A percentile compares a stretch with the other conserved stretches of the same genome.
phyloP scores from a whole-genome alignment of 805 yeast species.

The Yamadazyma kitorensis region DNA sequence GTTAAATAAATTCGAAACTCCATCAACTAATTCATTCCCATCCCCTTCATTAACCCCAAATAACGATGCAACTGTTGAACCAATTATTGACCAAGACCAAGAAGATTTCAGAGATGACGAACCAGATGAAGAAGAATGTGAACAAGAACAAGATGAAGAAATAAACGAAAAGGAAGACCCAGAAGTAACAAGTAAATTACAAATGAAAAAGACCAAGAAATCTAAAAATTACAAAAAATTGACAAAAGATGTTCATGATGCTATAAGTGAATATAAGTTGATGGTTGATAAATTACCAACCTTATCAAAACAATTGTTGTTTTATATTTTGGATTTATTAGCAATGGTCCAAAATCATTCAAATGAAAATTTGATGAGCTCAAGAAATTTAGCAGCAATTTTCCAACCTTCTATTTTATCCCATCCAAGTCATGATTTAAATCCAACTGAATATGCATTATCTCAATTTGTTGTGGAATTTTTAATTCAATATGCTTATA shows the following conservation, averaged over 20 bases:
- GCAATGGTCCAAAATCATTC: constrained; percentile 82
- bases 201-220: constrained; percentile 22
- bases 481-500: constrained; percentile 80
- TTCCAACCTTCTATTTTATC: constrained; percentile 96
- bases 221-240: constrained; percentile 54
- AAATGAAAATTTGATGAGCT: constrained; percentile 82
- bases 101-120: background rate
- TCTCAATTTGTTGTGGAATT: constrained; percentile 87
- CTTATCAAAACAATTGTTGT: constrained; percentile 76
- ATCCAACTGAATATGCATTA: constrained; percentile 85
- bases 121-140: constrained; percentile 3
- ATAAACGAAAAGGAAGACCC: constrained; percentile 4
- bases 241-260: constrained; percentile 61
- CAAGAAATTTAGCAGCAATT: constrained; percentile 89
- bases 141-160: constrained; percentile 9
- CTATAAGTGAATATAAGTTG: constrained; percentile 67
- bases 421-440: constrained; percentile 89
- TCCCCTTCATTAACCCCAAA: constrained; percentile 5
- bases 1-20: background rate
- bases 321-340: constrained; percentile 82
- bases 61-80: background rate
- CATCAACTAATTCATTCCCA: constrained; percentile 1
- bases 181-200: constrained; percentile 1
- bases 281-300: constrained; percentile 70
- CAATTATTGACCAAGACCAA: no score